Evolutionary conservation across 2,329 filamentous ascomycete species (phyloP).

Genomic region (Alternaria triticimaculans): DNA sequence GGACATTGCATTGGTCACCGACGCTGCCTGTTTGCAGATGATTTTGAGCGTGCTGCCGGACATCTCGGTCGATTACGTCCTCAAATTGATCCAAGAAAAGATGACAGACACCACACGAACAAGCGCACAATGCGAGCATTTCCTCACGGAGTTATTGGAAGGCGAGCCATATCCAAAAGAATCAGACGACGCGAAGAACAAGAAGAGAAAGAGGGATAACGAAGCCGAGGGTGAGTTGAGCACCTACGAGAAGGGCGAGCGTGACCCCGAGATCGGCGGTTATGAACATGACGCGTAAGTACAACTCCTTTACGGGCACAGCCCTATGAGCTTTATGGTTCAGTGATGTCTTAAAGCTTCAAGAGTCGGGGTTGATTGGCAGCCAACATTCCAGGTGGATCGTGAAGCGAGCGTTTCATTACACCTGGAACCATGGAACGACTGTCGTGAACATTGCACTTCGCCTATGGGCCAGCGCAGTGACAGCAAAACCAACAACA

Average conservation of each 20-base stretch:
- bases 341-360: not conserved
- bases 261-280: constrained; percentile 6
- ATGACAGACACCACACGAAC: constrained; percentile 32
- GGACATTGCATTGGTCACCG: constrained; percentile 19
- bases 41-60: constrained; percentile 45
- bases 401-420: constrained; percentile 8
- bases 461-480: not conserved
- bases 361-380: not conserved
- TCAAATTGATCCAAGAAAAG: constrained; percentile 31
- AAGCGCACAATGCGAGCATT: constrained; percentile 29
- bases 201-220: constrained; percentile 41
- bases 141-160: constrained; percentile 41
- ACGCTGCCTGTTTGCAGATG: constrained; percentile 38
- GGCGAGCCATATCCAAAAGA: constrained; percentile 45
- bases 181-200: constrained; percentile 29
- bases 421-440: constrained; percentile 6
- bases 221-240: constrained; percentile 28
- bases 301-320: not conserved
- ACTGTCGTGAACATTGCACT: not conserved
- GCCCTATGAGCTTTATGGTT: not conserved
- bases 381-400: not conserved
- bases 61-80: constrained; percentile 41
- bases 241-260: constrained; percentile 32
- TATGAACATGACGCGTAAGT: constrained; percentile 43
- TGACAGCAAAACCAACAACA: not conserved